These are phyloP conservation scores for Lagenaria siceraria DNA, from an alignment of 306 rosid species.

Conservation along the genomic window DNA sequence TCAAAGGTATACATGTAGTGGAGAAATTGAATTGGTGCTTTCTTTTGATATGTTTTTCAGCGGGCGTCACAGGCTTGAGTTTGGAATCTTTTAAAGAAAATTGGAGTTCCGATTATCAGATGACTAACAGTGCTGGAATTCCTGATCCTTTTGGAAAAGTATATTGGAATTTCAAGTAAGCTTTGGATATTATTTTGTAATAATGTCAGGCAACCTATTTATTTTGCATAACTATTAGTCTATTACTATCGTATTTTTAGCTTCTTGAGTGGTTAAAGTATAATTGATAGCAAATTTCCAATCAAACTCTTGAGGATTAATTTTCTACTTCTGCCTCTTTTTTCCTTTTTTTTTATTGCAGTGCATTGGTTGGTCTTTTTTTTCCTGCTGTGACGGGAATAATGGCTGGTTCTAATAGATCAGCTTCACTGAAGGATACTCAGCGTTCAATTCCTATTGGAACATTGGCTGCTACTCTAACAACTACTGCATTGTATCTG, in stretches of 20 bases:
- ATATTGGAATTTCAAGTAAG: slow-evolving; percentile 86
- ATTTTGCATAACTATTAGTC: background rate
- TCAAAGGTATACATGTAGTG: background rate
- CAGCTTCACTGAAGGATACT: slow-evolving; percentile 88
- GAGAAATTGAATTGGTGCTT: slow-evolving; percentile 9
- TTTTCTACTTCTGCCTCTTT: background rate
- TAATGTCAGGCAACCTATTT: background rate
- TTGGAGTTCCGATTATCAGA: slow-evolving; percentile 82
- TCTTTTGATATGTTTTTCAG: slow-evolving; percentile 29
- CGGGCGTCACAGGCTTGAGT: slow-evolving; percentile 81
- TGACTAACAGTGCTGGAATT: slow-evolving; percentile 67
- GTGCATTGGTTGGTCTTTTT: slow-evolving; percentile 98
- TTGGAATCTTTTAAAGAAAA: slow-evolving; percentile 45
- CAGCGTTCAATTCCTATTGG: slow-evolving; percentile 97
- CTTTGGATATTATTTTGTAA: background rate
- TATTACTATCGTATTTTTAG: background rate
- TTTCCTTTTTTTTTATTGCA: slow-evolving; percentile 12
- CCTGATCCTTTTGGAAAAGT: slow-evolving; percentile 61
- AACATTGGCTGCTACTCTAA: slow-evolving; percentile 80
- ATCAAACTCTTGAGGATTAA: background rate
- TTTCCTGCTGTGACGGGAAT: slow-evolving; percentile 99
- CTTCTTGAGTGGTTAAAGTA: background rate
- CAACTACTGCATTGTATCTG: slow-evolving; percentile 60
- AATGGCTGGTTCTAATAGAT: slow-evolving; percentile 99
- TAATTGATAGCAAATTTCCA: background rate